Evolutionary conservation across 2,329 filamentous ascomycete genomes (phyloP), one percentile per base, ranked within the genome.

Genomic region (Colletotrichum higginsianum): DNA sequence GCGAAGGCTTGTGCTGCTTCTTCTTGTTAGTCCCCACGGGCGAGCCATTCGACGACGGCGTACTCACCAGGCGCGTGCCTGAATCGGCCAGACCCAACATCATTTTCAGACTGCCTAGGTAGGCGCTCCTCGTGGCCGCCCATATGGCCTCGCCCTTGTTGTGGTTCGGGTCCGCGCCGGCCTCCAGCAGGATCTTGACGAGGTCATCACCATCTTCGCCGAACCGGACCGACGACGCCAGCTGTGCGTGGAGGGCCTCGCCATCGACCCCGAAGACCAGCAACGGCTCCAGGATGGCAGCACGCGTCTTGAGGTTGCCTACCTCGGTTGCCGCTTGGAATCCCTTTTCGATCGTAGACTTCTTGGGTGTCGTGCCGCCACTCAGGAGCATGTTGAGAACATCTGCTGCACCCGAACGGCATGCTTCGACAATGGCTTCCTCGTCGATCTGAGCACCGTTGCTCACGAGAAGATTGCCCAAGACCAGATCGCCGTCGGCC

Each of bases 301-400:
- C 84, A 2, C 88, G 81, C 49, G 82, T 84, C 63, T 82, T 82
- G 5, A 90, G 77, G 68, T 89, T 86, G 2, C 84, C 79, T 2
- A 89, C 81, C 63, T 87, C 85, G 0, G 86, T 88, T 0, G 88
- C 87, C 2, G 87, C 88, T 71, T 89, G 86, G 55, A 90, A 90
- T 0, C 85, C 87, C 49, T 83, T 82, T 40, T 85, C 82, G 4
- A 90, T 77, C 0, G 84, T 87, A 8, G 78, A 76, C 58, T 82
- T 82, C 13, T 81, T 82, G 0, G 84, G 77, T 4, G 82, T 76
- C 0, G 75, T 77, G 30, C 83, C 81, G 1, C 84, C 82, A 30
- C 79, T 82, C 0, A 90, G 78, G 0, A 90, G 79, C 77, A 90
- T 85, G 47, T 82, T 78, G 3, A 90, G 76, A 6, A 90, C 84